Evolutionary conservation across 306 rosid species (phyloP).

Genomic region (Glycyrrhiza uralensis): DNA sequence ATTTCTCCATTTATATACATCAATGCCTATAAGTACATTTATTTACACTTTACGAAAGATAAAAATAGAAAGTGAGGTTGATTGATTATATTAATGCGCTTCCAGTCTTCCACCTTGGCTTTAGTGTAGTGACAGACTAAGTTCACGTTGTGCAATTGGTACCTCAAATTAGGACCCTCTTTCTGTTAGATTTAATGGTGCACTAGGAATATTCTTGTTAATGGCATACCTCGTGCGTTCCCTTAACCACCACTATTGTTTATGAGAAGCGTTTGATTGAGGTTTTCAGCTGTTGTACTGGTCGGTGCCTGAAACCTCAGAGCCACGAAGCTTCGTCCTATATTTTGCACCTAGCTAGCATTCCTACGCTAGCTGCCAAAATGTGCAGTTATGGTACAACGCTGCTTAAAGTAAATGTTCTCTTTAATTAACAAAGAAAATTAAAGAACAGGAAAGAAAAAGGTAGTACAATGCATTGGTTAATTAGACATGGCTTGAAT

Average conservation of each 20-base stretch:
- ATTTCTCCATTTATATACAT: too few species aligned
- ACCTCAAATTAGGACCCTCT: slow-evolving; percentile 5
- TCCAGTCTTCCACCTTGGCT: slow-evolving; percentile 64
- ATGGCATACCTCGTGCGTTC: slow-evolving; percentile 51
- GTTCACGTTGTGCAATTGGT: slow-evolving; percentile 59
- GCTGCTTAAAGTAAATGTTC: not conserved
- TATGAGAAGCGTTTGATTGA: slow-evolving; percentile 22
- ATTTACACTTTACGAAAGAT: not conserved
- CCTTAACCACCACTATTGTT: slow-evolving; percentile 36
- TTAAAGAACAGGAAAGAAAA: not conserved
- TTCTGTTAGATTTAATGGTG: slow-evolving; percentile 28
- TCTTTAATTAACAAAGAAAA: not conserved
- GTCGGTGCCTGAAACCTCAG: slow-evolving; percentile 63
- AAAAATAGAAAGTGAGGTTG: slow-evolving; percentile 7
- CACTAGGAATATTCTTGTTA: slow-evolving; percentile 48
- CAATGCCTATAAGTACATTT: not conserved
- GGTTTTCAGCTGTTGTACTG: slow-evolving; percentile 23
- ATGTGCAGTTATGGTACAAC: not conserved
- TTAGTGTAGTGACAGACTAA: slow-evolving; percentile 63
- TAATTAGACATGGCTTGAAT: too few species aligned
- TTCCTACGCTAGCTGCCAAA: slow-evolving; percentile 25
- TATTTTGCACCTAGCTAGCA: not conserved
- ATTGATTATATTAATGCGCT: slow-evolving; percentile 25
- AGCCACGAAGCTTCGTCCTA: slow-evolving; percentile 56
- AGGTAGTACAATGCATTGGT: too few species aligned